Evolutionary conservation across 192 early-diverging fungal species (phyloP).

Genomic region (Pecoramyces ruminantium): DNA sequence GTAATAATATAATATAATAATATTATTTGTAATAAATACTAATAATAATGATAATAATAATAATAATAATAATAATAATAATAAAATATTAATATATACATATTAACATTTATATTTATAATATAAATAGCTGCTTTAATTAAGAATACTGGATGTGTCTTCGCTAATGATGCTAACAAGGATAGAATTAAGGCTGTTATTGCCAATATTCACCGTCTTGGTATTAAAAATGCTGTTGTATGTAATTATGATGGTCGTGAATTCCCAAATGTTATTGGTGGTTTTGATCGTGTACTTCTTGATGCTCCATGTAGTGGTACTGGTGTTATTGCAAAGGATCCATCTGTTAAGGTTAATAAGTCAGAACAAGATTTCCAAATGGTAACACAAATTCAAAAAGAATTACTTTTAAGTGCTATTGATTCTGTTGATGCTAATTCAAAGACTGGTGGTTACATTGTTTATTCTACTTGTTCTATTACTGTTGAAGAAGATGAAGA

Average conservation of each 20-base stretch:
- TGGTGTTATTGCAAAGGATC: constrained; percentile 97
- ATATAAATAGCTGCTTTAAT: constrained; percentile 57
- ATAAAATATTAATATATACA: too few relatives aligned
- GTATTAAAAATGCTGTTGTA: constrained; percentile 66
- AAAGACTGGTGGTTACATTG: constrained; percentile 84
- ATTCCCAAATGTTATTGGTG: constrained; percentile 91
- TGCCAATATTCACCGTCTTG: constrained; percentile 76
- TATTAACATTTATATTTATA: too few relatives aligned
- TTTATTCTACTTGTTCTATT: constrained; percentile 98
- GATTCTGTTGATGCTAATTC: constrained; percentile 88
- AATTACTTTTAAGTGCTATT: constrained; percentile 90
- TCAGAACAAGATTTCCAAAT: constrained; percentile 76
- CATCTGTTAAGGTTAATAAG: constrained; percentile 89
- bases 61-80: too few relatives aligned
- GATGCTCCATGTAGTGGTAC: constrained; percentile 99
- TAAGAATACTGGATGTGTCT: constrained; percentile 94
- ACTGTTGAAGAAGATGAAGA: constrained; percentile 96
- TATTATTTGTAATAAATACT: too few relatives aligned
- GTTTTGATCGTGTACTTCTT: constrained; percentile 89
- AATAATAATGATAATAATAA: too few relatives aligned
- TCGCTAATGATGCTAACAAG: constrained; percentile 93
- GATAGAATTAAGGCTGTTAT: constrained; percentile 80
- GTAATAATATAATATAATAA: too few relatives aligned
- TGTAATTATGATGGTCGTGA: constrained; percentile 96
- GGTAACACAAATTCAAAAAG: constrained; percentile 85